Base-by-base conservation (phyloP, 2,329 filamentous ascomycete genomes). In the Xylaria hypoxylon region DNA sequence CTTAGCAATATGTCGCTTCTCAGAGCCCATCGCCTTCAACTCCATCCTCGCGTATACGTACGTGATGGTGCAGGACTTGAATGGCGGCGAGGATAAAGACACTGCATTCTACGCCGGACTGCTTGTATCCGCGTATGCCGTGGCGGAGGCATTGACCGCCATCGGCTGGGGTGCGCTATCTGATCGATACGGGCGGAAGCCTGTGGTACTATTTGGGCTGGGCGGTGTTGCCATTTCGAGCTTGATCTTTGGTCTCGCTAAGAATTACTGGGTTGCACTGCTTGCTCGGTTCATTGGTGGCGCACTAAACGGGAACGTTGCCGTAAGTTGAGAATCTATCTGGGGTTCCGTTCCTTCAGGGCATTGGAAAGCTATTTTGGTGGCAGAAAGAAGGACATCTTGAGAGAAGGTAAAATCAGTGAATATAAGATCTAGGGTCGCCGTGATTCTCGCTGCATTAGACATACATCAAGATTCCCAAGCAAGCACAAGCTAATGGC, bases 71-170 rank as follows among this genome's bases (percentile, higher is more conserved):
- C 59, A 69, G 58, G 68, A 70, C 31, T 44, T 84, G 45, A 73
- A 79, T 59, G 77, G 73, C 44, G 78, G 73, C 31, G 76, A 80
- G n/a, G 74, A 76, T 17, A 75, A 72, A 53, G 73, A 82, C 38
- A 79, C 81, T 17, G 76, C 79, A 28, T 87, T 87, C 77, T 83
- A 83, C 75, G 76, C 81, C 24, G 84, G 85, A 11, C 80, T 88
- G 10, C 76, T 82, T 8, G 78, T 82, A 24, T 81, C 80, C 11
- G 80, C 80, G 15, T 82, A 81, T 59, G 80, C 80, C 44, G 77
- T 81, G 28, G 80, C 80, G 48, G 80, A 82, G 70, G 79, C 80
- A 19, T 64, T 80, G 44, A 82, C 80, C 1, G 79, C 79, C 24
- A 78, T 82, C 70, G 74, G 79, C 56, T 82, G 80, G 80, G 80